Conservation (phyloP, 257 asterid genomes). For the Solanum clarkiae region DNA sequence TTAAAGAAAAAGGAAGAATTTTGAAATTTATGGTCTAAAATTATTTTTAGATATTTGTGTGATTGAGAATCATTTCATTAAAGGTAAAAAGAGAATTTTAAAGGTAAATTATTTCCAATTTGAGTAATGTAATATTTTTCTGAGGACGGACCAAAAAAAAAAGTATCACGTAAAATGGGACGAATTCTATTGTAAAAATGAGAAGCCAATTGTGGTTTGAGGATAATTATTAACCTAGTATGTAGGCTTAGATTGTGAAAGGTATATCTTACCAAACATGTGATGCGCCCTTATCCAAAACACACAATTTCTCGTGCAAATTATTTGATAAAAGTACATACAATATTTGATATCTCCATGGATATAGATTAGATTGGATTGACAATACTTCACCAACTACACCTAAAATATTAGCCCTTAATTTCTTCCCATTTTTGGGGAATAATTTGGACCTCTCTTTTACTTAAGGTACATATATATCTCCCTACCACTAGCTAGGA, state of each 20-base stretch:
- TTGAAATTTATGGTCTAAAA: too few relatives aligned
- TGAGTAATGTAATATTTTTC: too few relatives aligned
- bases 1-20: too few relatives aligned
- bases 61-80: too few relatives aligned
- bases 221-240: not conserved
- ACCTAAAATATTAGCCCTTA: not conserved
- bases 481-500: not conserved
- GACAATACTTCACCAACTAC: not conserved
- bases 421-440: not conserved
- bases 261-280: not conserved
- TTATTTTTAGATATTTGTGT: too few relatives aligned
- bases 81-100: too few relatives aligned
- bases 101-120: too few relatives aligned
- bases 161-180: too few relatives aligned
- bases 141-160: fast-evolving
- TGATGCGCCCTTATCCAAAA: not conserved
- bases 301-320: not conserved
- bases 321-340: not conserved
- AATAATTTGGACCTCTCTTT: not conserved
- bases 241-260: not conserved
- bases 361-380: not conserved
- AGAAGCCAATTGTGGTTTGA: not conserved
- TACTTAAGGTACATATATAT: not conserved
- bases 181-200: too few relatives aligned
- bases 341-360: not conserved